Evolutionary conservation across 2,329 filamentous ascomycete species (phyloP), one percentile per base, ranked within the genome.

Genomic region (Elsinoe ampelina): DNA sequence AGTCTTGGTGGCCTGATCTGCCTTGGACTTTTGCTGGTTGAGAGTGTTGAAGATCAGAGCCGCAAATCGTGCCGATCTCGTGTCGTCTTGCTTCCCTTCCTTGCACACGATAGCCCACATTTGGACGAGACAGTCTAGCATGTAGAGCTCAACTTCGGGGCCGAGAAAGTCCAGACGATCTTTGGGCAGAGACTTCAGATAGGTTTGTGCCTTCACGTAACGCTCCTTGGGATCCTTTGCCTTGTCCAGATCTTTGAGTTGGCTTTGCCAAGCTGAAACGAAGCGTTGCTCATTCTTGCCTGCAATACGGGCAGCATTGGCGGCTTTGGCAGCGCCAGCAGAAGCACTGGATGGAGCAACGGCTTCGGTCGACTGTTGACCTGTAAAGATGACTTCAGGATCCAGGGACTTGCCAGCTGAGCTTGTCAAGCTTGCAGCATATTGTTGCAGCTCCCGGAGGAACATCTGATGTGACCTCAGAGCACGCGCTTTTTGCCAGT

Each of bases 341-440:
- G 64, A 64, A 34, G 62, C 59, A 19, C 47, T 57, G 6, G 66
- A 66, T 15, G 61, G 58, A 12, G 57, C 58, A 11, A 54, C 58
- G 20, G 58, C 34, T 52, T 65, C 66, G 15, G 38, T 48, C 13
- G 48, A 52, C 51, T 58, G 50, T 19, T 48, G 36, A 15, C 22
- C 48, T 4, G 35, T 39, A 19, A 52, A 52, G 50, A 89, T 79
- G 3, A 74, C 80, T 65, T 88, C 83, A 0, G 83, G 83, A 20
- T 85, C 75, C 4, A 88, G 74, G 2, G 72, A 73, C 61, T 82
- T 86, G 2, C 84, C 84, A 1, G 77, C 73, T 0, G 81, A 75
- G 57, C 83, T 84, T 0, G 83, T 86, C 47, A 89, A 73, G 67
- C 84, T 87, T 11, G 82, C 83, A 1, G 86, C 83, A 65, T 89